Evolutionary conservation across 768 basidiomycete genomes (phyloP).

Genomic region (Suillus lakei): DNA sequence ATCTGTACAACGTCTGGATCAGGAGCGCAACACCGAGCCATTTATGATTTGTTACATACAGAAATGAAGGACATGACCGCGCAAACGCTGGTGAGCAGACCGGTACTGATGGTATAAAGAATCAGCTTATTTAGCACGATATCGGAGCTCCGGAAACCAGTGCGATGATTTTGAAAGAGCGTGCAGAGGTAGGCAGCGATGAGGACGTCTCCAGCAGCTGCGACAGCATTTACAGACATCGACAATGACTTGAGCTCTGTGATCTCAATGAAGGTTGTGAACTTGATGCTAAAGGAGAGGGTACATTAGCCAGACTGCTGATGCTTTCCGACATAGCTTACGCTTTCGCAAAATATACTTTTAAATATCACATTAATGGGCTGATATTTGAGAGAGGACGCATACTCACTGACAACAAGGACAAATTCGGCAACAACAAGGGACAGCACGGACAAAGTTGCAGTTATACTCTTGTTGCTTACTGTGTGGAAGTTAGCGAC

Average conservation of each 20-base stretch:
- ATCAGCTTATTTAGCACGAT: constrained; percentile 54
- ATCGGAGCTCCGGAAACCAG: constrained; percentile 53
- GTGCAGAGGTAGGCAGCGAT: constrained; percentile 49
- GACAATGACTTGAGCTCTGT: constrained; percentile 51
- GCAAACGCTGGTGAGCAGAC: constrained; percentile 41
- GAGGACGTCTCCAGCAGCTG: constrained; percentile 47
- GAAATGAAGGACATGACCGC: constrained; percentile 57
- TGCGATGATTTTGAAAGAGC: constrained; percentile 47
- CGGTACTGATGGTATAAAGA: constrained; percentile 49
- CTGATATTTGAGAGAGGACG: not conserved
- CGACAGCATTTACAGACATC: constrained; percentile 55
- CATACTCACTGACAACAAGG: constrained; percentile 34
- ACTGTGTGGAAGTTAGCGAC: constrained; percentile 36
- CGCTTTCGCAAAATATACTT: constrained; percentile 40
- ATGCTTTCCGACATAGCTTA: constrained; percentile 21
- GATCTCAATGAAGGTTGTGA: constrained; percentile 49
- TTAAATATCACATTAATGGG: not conserved
- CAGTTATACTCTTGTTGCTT: constrained; percentile 47
- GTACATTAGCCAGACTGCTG: not conserved
- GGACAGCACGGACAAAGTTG: constrained; percentile 36
- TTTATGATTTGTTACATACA: constrained; percentile 27
- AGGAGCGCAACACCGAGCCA: not conserved
- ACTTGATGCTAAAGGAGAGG: constrained; percentile 36
- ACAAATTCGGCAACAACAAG: constrained; percentile 46
- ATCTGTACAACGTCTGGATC: constrained; percentile 38